phyloP scores from a whole-genome alignment of 129 eudicot genomes.

The Artemisia argyi region DNA sequence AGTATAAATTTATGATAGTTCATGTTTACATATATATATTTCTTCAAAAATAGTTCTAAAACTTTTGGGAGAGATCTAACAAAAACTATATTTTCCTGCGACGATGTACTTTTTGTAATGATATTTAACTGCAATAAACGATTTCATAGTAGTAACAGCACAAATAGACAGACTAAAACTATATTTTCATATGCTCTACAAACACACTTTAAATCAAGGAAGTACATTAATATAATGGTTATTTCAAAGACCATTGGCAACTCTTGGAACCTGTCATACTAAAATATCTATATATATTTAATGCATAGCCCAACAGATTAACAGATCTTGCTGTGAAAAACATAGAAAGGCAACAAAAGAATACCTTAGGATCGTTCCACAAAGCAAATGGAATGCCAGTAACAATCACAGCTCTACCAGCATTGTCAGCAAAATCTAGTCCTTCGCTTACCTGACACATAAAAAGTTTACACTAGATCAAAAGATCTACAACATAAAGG shows the following conservation, averaged over 20 bases:
- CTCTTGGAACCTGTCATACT: too few species aligned
- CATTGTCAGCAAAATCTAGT: constrained; percentile 93
- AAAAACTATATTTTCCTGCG: too few species aligned
- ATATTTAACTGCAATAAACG: too few species aligned
- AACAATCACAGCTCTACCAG: constrained; percentile 93
- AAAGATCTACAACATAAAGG: background rate
- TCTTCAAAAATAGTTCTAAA: background rate
- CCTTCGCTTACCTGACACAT: constrained; percentile 90
- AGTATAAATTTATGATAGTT: background rate
- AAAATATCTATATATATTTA: too few species aligned
- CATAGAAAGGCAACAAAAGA: constrained; percentile 14
- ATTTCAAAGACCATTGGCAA: too few species aligned
- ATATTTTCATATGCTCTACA: background rate
- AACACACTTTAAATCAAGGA: background rate
- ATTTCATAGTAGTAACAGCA: too few species aligned
- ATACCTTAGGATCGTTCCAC: constrained; percentile 91
- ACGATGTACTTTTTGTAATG: too few species aligned
- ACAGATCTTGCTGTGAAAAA: too few species aligned
- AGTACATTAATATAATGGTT: background rate
- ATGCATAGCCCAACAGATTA: too few species aligned
- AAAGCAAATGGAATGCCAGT: constrained; percentile 95
- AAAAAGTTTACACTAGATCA: background rate
- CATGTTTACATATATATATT: background rate
- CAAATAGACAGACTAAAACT: background rate
- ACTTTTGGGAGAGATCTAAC: background rate